Conservation (phyloP, 1,284 basidiomycete species). For the Rhodotorula sp. region DNA sequence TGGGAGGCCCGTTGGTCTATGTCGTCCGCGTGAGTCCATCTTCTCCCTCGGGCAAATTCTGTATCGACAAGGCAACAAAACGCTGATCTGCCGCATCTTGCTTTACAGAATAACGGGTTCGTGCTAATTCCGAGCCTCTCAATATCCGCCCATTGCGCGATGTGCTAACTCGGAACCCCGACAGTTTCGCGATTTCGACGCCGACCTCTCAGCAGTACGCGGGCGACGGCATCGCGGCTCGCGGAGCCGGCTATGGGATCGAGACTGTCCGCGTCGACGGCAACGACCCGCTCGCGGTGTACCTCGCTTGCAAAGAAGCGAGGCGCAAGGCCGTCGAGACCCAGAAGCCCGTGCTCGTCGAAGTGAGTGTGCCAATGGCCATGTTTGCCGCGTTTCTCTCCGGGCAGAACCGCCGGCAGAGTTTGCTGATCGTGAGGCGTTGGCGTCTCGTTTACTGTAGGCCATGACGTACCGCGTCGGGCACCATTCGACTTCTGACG, state of each 20-base stretch:
- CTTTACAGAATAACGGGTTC: conserved; percentile 54
- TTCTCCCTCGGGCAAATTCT: not conserved
- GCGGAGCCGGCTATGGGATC: conserved; percentile 91
- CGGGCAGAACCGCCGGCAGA: no score
- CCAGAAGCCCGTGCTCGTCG: conserved; percentile 79
- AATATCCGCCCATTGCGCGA: conserved; percentile 54
- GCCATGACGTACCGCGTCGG: conserved; percentile 92
- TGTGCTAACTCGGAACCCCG: conserved; percentile 52
- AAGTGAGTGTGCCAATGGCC: conserved; percentile 13
- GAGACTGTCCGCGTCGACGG: conserved; percentile 90
- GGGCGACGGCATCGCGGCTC: conserved; percentile 88
- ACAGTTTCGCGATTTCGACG: conserved; percentile 90
- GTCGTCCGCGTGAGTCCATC: conserved; percentile 35
- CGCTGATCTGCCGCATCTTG: no score
- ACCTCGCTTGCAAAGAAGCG: conserved; percentile 76
- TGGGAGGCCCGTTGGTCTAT: conserved; percentile 49
- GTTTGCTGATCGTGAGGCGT: no score
- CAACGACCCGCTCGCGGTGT: conserved; percentile 86
- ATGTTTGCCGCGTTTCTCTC: not conserved
- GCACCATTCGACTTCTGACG: conserved; percentile 94
- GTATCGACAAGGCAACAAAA: not conserved
- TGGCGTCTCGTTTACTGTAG: conserved; percentile 49
- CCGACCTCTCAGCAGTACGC: conserved; percentile 85
- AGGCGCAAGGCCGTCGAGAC: conserved; percentile 71
- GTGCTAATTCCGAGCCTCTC: conserved; percentile 65